phyloP scores from a whole-genome alignment of 1,284 basidiomycete species.

The Boletellus sp. region DNA sequence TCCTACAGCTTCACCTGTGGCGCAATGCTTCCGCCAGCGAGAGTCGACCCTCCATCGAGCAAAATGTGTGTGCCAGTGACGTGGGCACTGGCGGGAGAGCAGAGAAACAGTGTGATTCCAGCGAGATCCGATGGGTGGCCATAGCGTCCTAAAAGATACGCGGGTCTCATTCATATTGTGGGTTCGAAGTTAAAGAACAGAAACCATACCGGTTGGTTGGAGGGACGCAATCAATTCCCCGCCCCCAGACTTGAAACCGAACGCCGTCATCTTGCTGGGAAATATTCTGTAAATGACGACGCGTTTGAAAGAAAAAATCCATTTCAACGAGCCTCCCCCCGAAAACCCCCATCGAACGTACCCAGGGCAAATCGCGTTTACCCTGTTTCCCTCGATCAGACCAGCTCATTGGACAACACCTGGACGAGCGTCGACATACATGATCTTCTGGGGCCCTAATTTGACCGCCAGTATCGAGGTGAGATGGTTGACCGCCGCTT shows the following conservation, averaged over 20 bases:
- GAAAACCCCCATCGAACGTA: conserved; percentile 33
- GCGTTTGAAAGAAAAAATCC: too few species aligned
- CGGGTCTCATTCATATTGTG: neutral
- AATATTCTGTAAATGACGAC: conserved; percentile 52
- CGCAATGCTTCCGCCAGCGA: conserved; percentile 26
- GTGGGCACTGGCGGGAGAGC: conserved; percentile 68
- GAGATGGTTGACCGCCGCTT: conserved; percentile 82
- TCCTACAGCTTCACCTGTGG: conserved; percentile 41
- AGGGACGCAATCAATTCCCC: conserved; percentile 48
- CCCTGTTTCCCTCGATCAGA: conserved; percentile 39
- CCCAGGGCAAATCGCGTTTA: conserved; percentile 86
- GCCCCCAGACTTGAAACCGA: conserved; percentile 58
- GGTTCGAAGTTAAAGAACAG: too few species aligned
- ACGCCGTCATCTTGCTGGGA: conserved; percentile 86
- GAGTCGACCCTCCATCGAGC: conserved; percentile 57
- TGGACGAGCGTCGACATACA: conserved; percentile 41
- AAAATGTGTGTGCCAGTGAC: conserved; percentile 71
- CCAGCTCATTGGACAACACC: neutral
- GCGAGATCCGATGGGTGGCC: conserved; percentile 73
- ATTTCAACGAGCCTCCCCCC: neutral
- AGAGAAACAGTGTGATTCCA: conserved; percentile 71
- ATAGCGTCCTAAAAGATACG: conserved; percentile 50
- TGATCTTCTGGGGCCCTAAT: conserved; percentile 59
- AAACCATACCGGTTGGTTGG: conserved; percentile 60
- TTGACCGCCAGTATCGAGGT: conserved; percentile 73